Evolutionary conservation across 352 stramenopile species (phyloP).

Genomic region (Globisporangium okanoganense): DNA sequence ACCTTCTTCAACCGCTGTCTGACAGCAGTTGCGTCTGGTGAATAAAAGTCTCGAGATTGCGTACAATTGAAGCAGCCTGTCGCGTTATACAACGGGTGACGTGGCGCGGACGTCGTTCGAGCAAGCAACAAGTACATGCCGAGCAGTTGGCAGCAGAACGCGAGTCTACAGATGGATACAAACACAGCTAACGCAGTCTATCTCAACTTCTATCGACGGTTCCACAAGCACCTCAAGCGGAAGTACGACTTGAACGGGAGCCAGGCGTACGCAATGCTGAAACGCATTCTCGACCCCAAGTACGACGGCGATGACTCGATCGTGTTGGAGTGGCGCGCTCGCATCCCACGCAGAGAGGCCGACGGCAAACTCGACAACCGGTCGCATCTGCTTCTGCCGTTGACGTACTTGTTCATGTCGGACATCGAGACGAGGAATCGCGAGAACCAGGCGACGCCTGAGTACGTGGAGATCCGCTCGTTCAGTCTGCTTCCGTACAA

Average conservation of each 20-base stretch:
- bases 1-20: slow-evolving; percentile 13
- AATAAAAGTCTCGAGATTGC: not conserved
- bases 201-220: slow-evolving; percentile 10
- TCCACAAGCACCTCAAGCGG: slow-evolving; percentile 10
- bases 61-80: slow-evolving; percentile 8
- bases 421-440: slow-evolving; percentile 10
- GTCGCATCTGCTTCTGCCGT: not conserved
- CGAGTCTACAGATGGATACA: not conserved
- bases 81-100: slow-evolving; percentile 7
- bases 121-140: slow-evolving; percentile 4
- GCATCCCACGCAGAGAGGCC: not conserved
- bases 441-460: not conserved
- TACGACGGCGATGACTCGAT: slow-evolving; percentile 2
- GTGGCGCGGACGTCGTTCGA: not conserved
- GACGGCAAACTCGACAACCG: slow-evolving; percentile 6
- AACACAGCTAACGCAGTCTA: slow-evolving; percentile 7
- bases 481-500: slow-evolving; percentile 18
- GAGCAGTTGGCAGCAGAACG: slow-evolving; percentile 1
- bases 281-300: slow-evolving; percentile 5
- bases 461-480: slow-evolving; percentile 3
- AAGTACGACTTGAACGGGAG: slow-evolving; percentile 1
- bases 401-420: slow-evolving; percentile 5
- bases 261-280: slow-evolving; percentile 10
- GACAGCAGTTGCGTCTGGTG: not conserved
- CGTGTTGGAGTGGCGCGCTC: slow-evolving; percentile 2